Conservation (phyloP, 495 filamentous ascomycete species). For the Collariella sp. region DNA sequence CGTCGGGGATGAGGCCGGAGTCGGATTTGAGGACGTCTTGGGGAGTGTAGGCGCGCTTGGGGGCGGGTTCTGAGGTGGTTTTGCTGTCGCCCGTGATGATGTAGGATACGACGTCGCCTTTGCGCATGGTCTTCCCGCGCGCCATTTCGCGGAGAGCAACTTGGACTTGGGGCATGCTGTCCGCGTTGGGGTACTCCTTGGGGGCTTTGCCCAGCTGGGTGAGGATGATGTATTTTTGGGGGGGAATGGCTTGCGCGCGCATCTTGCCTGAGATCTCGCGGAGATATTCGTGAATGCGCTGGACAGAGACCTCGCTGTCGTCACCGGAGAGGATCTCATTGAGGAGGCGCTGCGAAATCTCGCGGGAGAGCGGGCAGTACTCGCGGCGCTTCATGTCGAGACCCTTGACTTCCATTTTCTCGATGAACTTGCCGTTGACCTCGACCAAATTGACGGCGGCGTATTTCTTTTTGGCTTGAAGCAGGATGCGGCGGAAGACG, state of each 20-base stretch:
- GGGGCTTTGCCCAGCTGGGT: constrained; percentile 94
- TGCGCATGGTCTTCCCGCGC: constrained; percentile 75
- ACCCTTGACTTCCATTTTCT: constrained; percentile 96
- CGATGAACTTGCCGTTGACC: constrained; percentile 77
- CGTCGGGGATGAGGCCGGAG: constrained; percentile 68
- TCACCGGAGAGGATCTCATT: constrained; percentile 91
- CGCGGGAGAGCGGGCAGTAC: constrained; percentile 90
- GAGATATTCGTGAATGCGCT: constrained; percentile 86
- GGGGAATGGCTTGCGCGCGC: constrained; percentile 62
- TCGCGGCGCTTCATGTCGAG: constrained; percentile 95
- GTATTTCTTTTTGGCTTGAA: constrained; percentile 99
- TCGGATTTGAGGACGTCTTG: constrained; percentile 75
- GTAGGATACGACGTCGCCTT: constrained; percentile 92
- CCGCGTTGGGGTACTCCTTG: constrained; percentile 83
- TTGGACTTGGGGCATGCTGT: constrained; percentile 95
- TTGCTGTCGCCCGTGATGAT: constrained; percentile 77
- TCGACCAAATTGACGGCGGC: constrained; percentile 92
- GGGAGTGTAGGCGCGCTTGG: constrained; percentile 79
- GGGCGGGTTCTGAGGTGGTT: constrained; percentile 60
- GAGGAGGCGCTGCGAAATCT: constrained; percentile 74
- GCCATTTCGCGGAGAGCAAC: constrained; percentile 84
- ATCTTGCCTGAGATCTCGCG: constrained; percentile 73
- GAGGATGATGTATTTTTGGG: constrained; percentile 89
- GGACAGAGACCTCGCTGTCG: constrained; percentile 79
- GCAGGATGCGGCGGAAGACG: constrained; percentile 81